These are phyloP conservation scores for Xylariaceae sp. DNA, from an alignment of 2,329 filamentous ascomycete genomes.

Conservation along the genomic window DNA sequence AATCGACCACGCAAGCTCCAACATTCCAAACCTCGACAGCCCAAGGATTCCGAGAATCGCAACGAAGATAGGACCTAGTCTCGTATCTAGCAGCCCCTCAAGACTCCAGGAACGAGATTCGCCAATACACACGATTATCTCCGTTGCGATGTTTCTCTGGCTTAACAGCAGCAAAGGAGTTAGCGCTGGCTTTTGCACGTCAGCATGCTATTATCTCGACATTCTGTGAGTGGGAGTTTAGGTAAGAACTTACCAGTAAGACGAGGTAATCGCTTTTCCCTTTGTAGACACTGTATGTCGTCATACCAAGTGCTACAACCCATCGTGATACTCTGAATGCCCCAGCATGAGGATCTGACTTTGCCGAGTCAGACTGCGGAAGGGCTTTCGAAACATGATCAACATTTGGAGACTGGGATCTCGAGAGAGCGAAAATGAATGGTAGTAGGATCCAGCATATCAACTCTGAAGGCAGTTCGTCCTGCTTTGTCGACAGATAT, in stretches of 20 bases:
- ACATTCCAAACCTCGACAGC: constrained; percentile 30
- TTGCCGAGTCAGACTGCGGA: background rate
- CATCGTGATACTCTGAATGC: constrained; percentile 8
- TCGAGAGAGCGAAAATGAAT: constrained; percentile 16
- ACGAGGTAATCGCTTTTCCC: constrained; percentile 18
- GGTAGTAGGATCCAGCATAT: constrained; percentile 34
- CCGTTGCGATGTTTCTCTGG: constrained; percentile 21
- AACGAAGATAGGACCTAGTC: constrained; percentile 23
- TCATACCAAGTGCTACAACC: constrained; percentile 17
- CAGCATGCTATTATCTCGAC: background rate
- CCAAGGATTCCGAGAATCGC: constrained; percentile 24
- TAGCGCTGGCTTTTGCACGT: constrained; percentile 28
- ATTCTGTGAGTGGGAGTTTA: background rate
- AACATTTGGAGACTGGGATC: background rate
- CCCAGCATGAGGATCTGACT: background rate
- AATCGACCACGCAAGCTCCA: constrained; percentile 22
- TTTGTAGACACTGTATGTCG: constrained; percentile 20
- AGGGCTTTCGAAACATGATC: background rate
- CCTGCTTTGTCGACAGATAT: constrained; percentile 13
- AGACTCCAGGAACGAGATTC: constrained; percentile 12
- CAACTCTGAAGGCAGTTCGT: constrained; percentile 34
- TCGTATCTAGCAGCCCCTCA: constrained; percentile 17
- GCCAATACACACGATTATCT: background rate
- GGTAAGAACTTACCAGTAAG: constrained; percentile 13
- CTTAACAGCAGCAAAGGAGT: constrained; percentile 31